phyloP scores from a whole-genome alignment of 2,329 filamentous ascomycete species.

The Neurospora sp. region DNA sequence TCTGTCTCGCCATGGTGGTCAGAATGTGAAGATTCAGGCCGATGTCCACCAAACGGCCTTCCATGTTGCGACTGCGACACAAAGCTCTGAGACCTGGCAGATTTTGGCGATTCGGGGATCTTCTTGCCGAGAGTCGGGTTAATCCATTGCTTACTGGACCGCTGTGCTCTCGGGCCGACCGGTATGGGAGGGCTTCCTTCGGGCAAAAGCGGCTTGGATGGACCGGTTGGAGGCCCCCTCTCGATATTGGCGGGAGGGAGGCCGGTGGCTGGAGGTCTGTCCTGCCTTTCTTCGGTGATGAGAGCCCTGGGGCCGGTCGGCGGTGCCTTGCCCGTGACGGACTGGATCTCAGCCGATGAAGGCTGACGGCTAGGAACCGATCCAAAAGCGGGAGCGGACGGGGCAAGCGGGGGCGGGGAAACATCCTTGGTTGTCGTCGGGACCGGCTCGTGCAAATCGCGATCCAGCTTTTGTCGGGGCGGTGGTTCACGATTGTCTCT shows the following conservation, averaged over 20 bases:
- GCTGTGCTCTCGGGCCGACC: slow-evolving; percentile 43
- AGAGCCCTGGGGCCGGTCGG: slow-evolving; percentile 45
- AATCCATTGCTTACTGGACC: slow-evolving; percentile 52
- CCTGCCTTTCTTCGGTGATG: slow-evolving; percentile 33
- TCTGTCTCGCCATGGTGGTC: slow-evolving; percentile 33
- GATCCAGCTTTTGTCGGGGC: slow-evolving; percentile 42
- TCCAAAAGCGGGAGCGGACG: slow-evolving; percentile 49
- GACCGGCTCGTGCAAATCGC: slow-evolving; percentile 38
- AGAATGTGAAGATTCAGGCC: slow-evolving; percentile 26
- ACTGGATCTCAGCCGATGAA: slow-evolving; percentile 25
- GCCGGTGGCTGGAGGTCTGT: slow-evolving; percentile 26
- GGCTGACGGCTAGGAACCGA: slow-evolving; percentile 40
- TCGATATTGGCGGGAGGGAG: slow-evolving; percentile 27
- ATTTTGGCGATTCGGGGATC: slow-evolving; percentile 41
- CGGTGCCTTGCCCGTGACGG: slow-evolving; percentile 35
- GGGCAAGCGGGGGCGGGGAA: slow-evolving; percentile 47
- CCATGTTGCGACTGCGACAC: slow-evolving; percentile 28
- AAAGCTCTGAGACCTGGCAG: slow-evolving; percentile 40
- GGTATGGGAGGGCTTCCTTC: slow-evolving; percentile 41
- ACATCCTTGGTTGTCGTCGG: slow-evolving; percentile 36
- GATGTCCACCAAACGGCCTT: slow-evolving; percentile 22
- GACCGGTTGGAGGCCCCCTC: slow-evolving; percentile 29
- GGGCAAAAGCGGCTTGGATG: slow-evolving; percentile 31
- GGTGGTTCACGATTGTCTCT: slow-evolving; percentile 28
- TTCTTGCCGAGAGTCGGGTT: slow-evolving; percentile 42